phyloP scores from a whole-genome alignment of 2,329 filamentous ascomycete species.

The Aspergillus pseudoterreus region DNA sequence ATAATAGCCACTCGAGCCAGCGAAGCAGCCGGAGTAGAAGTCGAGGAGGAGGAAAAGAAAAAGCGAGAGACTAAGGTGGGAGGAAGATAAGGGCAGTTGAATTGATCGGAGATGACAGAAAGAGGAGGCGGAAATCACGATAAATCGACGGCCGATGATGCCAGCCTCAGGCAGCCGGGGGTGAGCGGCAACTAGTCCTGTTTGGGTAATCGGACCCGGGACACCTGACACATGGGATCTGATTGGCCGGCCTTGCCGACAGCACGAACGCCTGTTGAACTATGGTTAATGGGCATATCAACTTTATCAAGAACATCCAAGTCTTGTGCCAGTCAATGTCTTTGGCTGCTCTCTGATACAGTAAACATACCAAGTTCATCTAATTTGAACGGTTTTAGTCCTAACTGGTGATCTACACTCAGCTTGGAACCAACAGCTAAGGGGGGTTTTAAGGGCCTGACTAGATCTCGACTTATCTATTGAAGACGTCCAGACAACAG shows the following conservation, averaged over 20 bases:
- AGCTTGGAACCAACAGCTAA: no score
- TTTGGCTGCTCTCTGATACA: no score
- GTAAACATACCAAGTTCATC: no score
- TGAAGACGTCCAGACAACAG: no score
- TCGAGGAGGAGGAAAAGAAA: neutral
- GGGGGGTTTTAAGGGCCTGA: no score
- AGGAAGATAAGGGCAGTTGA: neutral
- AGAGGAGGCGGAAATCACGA: neutral
- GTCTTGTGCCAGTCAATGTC: no score
- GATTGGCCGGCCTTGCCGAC: neutral
- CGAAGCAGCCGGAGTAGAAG: conserved; percentile 15
- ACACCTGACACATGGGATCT: neutral
- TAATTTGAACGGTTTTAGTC: no score
- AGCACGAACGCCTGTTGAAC: neutral
- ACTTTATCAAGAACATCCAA: no score
- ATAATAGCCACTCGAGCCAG: conserved; percentile 27
- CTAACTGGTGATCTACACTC: no score
- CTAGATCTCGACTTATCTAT: no score
- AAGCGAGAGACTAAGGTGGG: neutral
- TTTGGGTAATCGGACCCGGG: neutral
- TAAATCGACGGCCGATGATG: neutral
- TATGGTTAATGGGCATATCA: no score
- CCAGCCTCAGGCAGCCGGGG: neutral
- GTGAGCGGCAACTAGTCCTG: neutral
- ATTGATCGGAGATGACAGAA: neutral